phyloP scores from a whole-genome alignment of 2,329 filamentous ascomycete species.

The Cercospora nicotianae region DNA sequence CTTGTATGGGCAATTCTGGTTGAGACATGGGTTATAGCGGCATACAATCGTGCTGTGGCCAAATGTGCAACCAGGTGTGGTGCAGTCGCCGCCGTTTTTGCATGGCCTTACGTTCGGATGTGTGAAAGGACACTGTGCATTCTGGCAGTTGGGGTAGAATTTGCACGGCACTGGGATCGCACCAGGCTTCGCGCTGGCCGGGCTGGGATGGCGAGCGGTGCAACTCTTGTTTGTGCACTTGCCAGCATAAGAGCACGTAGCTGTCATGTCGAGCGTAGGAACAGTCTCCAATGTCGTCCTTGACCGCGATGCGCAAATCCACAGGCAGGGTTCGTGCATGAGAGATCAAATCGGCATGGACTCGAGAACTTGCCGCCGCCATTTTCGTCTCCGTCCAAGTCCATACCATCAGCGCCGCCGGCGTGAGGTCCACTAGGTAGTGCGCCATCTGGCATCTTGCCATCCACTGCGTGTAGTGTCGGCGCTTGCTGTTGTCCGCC shows the following conservation, averaged over 20 bases:
- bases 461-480: slow-evolving; percentile 26
- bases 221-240: slow-evolving; percentile 97
- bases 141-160: slow-evolving; percentile 92
- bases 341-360: slow-evolving; percentile 85
- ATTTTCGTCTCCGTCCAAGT: slow-evolving; percentile 62
- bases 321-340: slow-evolving; percentile 86
- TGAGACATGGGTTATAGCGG: slow-evolving; percentile 88
- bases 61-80: slow-evolving; percentile 79
- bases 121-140: slow-evolving; percentile 81
- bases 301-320: slow-evolving; percentile 90
- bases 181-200: slow-evolving; percentile 74
- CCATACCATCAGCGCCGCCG: slow-evolving; percentile 50
- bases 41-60: slow-evolving; percentile 82
- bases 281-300: slow-evolving; percentile 65
- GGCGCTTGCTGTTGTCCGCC: slow-evolving; percentile 16
- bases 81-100: slow-evolving; percentile 87
- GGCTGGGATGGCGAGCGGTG: slow-evolving; percentile 86
- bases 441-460: slow-evolving; percentile 28
- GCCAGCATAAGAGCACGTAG: slow-evolving; percentile 79
- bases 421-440: slow-evolving; percentile 26
- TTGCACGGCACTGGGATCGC: slow-evolving; percentile 88
- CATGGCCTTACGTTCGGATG: slow-evolving; percentile 86
- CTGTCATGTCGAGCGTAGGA: slow-evolving; percentile 74
- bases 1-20: slow-evolving; percentile 82
- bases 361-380: slow-evolving; percentile 59